phyloP scores from a whole-genome alignment of 2,329 filamentous ascomycete genomes.

The Thyridium curvatum region DNA sequence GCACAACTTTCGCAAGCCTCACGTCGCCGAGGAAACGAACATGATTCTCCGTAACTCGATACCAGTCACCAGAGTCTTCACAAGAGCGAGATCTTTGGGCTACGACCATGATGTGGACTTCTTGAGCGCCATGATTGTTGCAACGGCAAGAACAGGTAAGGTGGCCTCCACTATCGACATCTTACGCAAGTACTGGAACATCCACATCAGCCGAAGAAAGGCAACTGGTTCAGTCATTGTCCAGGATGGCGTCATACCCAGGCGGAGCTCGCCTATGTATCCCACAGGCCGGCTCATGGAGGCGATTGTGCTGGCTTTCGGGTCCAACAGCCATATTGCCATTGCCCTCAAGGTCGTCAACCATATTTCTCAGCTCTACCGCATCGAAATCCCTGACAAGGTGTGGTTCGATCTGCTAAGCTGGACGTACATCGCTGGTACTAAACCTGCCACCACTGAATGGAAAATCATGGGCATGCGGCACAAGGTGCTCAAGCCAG shows the following conservation, averaged over 20 bases:
- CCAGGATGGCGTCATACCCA: slow-evolving; percentile 29
- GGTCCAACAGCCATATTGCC: slow-evolving; percentile 57
- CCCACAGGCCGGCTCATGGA: slow-evolving; percentile 56
- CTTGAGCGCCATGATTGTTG: slow-evolving; percentile 33
- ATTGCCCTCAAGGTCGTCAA: slow-evolving; percentile 55
- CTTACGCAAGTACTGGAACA: slow-evolving; percentile 18
- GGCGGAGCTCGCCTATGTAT: slow-evolving; percentile 43
- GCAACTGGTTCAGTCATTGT: slow-evolving; percentile 13
- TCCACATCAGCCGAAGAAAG: slow-evolving; percentile 9
- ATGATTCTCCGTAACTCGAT: slow-evolving; percentile 17
- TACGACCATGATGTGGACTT: slow-evolving; percentile 29
- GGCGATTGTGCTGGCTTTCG: slow-evolving; percentile 62
- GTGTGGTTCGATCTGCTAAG: slow-evolving; percentile 63
- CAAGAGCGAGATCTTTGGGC: slow-evolving; percentile 14
- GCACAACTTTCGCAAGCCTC: slow-evolving; percentile 16
- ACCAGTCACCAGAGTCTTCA: slow-evolving; percentile 21
- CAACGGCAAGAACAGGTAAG: slow-evolving; percentile 30
- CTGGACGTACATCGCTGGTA: slow-evolving; percentile 56
- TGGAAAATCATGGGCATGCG: slow-evolving; percentile 25
- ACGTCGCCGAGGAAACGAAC: slow-evolving; percentile 19
- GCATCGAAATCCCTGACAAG: slow-evolving; percentile 45
- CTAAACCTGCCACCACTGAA: slow-evolving; percentile 26
- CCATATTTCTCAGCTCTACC: slow-evolving; percentile 54
- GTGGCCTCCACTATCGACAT: slow-evolving; percentile 24
- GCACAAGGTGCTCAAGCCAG: slow-evolving; percentile 25